phyloP scores from a whole-genome alignment of 1,139 yeast species.

The Geotrichum fermentans region DNA sequence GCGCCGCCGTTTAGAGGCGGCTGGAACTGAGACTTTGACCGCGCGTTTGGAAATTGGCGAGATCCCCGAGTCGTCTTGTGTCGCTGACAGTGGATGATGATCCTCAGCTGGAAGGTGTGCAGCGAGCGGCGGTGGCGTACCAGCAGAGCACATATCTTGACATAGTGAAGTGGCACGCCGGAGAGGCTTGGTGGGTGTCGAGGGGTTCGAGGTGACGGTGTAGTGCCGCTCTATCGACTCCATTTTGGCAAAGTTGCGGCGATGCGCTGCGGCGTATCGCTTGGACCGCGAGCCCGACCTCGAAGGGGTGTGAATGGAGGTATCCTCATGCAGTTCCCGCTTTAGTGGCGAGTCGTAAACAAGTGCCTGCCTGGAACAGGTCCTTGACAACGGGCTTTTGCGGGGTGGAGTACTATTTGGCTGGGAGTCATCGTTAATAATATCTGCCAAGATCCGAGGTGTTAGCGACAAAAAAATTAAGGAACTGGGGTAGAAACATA shows the following conservation, averaged over 20 bases:
- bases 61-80: too few species aligned
- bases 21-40: too few species aligned
- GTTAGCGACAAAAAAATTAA: not conserved
- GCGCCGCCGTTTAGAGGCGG: not conserved
- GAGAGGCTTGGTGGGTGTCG: not conserved
- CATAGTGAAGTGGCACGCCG: not conserved
- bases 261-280: constrained; percentile 3
- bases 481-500: not conserved
- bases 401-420: too few species aligned
- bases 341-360: too few species aligned
- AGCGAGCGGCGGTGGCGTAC: too few species aligned
- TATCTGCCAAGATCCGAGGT: not conserved
- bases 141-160: not conserved
- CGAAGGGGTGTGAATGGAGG: too few species aligned
- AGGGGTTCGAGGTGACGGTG: not conserved
- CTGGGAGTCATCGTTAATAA: not conserved
- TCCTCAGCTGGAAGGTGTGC: too few species aligned
- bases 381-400: too few species aligned
- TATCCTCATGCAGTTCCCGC: too few species aligned
- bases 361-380: too few species aligned
- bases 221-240: constrained; percentile 9
- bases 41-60: too few species aligned
- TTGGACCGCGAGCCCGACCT: not conserved
- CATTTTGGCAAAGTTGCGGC: constrained; percentile 9
- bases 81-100: too few species aligned